Conservation (phyloP, 1,284 basidiomycete species). For the Malassezia globosa region DNA sequence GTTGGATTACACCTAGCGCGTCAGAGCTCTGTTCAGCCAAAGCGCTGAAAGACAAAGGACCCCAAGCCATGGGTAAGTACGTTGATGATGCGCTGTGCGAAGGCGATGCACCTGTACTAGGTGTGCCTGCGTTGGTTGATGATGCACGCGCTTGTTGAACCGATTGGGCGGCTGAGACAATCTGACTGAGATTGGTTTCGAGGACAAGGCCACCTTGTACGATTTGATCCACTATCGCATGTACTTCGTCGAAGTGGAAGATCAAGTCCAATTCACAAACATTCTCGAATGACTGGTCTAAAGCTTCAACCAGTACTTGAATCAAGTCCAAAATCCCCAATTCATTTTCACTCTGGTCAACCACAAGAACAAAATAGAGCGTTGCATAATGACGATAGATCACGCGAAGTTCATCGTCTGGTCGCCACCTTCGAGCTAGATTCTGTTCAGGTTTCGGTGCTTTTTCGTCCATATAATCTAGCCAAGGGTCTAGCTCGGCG, state of each 20-base stretch:
- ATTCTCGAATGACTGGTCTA: conserved; percentile 92
- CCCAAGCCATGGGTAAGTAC: neutral
- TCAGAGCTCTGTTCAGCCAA: conserved; percentile 6
- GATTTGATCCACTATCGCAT: conserved; percentile 84
- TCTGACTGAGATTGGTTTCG: conserved; percentile 94
- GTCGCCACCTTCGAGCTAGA: conserved; percentile 7
- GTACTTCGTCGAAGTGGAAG: conserved; percentile 96
- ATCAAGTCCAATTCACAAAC: conserved; percentile 97
- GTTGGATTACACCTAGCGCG: conserved; percentile 8
- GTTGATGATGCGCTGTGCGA: neutral
- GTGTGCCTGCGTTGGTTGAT: conserved; percentile 2
- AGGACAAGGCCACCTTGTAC: conserved; percentile 93
- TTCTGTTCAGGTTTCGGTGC: neutral
- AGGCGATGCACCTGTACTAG: neutral
- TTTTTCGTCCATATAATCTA: neutral
- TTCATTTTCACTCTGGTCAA: conserved; percentile 88
- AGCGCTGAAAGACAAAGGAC: conserved; percentile 3
- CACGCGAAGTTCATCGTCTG: conserved; percentile 34
- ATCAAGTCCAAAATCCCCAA: conserved; percentile 91
- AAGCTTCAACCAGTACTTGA: conserved; percentile 93
- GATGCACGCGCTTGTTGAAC: conserved; percentile 4
- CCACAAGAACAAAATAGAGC: conserved; percentile 90
- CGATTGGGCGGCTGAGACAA: conserved; percentile 61
- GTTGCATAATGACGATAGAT: conserved; percentile 65
- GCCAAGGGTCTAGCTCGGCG: conserved; percentile 18